Percentiles rank a stretch among this genome's conserved stretches.
Conservation (phyloP, 2,329 filamentous ascomycete genomes). For the Fusarium nematophilum region DNA sequence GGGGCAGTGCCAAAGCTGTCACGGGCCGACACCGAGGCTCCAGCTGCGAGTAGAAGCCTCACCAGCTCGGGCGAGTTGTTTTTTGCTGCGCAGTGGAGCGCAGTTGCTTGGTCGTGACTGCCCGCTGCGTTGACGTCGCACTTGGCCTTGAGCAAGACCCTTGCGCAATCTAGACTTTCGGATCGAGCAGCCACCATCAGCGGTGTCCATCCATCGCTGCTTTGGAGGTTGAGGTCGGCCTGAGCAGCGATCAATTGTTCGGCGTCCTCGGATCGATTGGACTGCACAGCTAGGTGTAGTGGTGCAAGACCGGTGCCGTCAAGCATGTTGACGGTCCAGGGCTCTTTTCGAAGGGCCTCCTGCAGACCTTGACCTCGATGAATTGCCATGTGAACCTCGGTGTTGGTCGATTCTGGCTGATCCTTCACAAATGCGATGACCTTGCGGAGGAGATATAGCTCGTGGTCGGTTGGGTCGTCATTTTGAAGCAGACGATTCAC, state of each 20-base stretch:
- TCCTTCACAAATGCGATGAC: background rate
- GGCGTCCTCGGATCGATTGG: background rate
- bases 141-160: constrained; percentile 4
- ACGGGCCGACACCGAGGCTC: constrained; percentile 8
- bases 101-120: accelerated
- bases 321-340: background rate
- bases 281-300: background rate
- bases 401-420: background rate
- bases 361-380: background rate
- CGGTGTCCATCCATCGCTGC: accelerated
- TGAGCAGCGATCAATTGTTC: constrained; percentile 15
- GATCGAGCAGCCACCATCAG: accelerated
- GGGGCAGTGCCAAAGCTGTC: accelerated
- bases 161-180: background rate
- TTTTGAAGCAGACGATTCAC: background rate
- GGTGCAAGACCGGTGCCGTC: background rate
- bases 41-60: constrained; percentile 1
- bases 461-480: background rate
- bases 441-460: background rate
- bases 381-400: background rate
- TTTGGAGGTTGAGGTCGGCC: constrained; percentile 14
- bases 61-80: background rate
- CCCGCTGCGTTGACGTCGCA: background rate
- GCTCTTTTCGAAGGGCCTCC: background rate
- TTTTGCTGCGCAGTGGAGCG: accelerated